Percentiles rank a stretch among this genome's conserved stretches.
Conservation (phyloP, 495 filamentous ascomycete genomes). For the Extremus antarcticus region DNA sequence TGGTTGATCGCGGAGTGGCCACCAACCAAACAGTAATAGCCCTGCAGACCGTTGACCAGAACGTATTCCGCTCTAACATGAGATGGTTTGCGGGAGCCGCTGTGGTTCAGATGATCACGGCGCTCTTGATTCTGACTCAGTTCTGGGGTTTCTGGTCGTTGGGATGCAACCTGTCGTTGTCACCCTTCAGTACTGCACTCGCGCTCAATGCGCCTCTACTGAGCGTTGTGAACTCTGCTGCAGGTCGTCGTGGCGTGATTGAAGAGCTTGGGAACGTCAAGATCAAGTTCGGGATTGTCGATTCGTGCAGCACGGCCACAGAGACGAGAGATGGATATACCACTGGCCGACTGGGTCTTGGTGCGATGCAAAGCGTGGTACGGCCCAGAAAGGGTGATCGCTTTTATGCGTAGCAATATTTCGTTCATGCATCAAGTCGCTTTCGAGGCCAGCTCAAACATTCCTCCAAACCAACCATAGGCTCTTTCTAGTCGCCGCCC, state of each 20-base stretch:
- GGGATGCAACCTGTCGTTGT: neutral
- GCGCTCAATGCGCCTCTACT: neutral
- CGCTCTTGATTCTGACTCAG: neutral
- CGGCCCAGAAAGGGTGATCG: neutral
- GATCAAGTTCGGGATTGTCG: neutral
- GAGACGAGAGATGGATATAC: neutral
- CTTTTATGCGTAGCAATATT: neutral
- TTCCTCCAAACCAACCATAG: slow-evolving; percentile 37
- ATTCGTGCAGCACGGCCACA: neutral
- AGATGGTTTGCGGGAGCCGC: neutral
- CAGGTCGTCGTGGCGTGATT: neutral
- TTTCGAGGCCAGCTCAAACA: slow-evolving; percentile 23
- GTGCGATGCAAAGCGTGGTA: neutral
- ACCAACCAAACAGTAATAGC: neutral
- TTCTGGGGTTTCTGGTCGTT: neutral
- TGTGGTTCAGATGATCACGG: neutral
- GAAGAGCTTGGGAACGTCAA: neutral
- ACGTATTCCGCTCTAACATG: neutral
- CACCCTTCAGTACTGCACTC: neutral
- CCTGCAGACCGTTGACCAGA: neutral
- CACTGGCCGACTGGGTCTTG: neutral
- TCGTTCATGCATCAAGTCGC: neutral
- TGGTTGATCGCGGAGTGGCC: neutral
- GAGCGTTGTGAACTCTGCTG: neutral
- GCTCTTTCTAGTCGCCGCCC: slow-evolving; percentile 37